These are phyloP conservation scores for Diaporthe sp. DNA, from an alignment of 2,329 filamentous ascomycete genomes.

Conservation along the genomic window DNA sequence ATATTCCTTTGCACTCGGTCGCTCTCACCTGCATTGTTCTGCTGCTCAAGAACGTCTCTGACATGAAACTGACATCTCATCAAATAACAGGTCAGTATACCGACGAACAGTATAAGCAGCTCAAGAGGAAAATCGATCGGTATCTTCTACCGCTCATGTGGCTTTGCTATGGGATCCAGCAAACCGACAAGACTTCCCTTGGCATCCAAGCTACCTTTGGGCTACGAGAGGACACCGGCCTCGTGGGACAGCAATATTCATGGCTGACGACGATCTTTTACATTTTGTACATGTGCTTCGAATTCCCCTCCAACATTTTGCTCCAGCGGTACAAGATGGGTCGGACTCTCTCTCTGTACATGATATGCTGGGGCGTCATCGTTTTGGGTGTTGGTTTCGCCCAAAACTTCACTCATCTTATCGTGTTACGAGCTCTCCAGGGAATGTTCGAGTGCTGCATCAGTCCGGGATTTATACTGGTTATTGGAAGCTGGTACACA, in stretches of 20 bases:
- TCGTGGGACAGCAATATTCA: constrained; percentile 46
- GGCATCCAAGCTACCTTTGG: constrained; percentile 56
- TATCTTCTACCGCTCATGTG: constrained; percentile 63
- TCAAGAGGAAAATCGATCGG: constrained; percentile 58
- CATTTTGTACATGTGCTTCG: constrained; percentile 49
- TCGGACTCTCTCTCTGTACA: constrained; percentile 46
- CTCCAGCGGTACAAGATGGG: constrained; percentile 48
- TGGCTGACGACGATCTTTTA: constrained; percentile 54
- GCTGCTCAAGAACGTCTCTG: not conserved
- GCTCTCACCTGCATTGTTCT: too few relatives aligned
- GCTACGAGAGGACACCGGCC: constrained; percentile 47
- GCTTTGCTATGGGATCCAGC: constrained; percentile 63
- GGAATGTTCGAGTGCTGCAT: constrained; percentile 56
- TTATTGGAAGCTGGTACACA: constrained; percentile 55
- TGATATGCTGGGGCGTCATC: constrained; percentile 49
- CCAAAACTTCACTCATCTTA: constrained; percentile 54
- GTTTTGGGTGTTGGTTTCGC: constrained; percentile 55
- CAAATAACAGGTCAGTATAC: constrained; percentile 46
- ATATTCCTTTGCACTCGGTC: not conserved
- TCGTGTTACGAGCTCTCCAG: constrained; percentile 53
- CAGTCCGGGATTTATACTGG: constrained; percentile 54
- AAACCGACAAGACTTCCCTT: constrained; percentile 61
- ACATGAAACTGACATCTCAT: not conserved
- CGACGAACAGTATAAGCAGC: constrained; percentile 54
- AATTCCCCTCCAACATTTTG: constrained; percentile 50